Evolutionary conservation across 2,329 filamentous ascomycete genomes (phyloP), one percentile per base, ranked within the genome.

Genomic region (Shiraia sp.): DNA sequence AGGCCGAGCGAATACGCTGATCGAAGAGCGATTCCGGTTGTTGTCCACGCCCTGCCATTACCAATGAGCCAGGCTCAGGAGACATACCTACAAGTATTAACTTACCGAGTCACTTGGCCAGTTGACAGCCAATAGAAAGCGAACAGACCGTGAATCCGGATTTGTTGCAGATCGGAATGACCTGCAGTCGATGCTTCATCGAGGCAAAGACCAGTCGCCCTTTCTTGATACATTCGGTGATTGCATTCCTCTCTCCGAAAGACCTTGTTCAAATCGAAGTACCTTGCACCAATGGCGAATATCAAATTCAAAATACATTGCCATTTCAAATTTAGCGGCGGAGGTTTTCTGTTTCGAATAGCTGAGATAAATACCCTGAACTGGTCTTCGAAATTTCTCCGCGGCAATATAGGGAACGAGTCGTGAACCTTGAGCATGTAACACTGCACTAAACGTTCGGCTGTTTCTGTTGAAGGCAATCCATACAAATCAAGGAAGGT

Each of bases 281-380:
- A 65, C 38, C 65, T 66, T 26, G 71, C 65, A 4, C 64, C 71
- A n/a, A 74, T 69, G 3, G 72, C 72, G 40, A 74, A 72, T 2
- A 74, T 61, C 17, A 74, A 42, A 28, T 74, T 72, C 37, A 74
- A 27, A 13, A 71, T 70, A 6, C 65, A 65, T 25, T 67, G 61
- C 70, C 71, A 73, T 36, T 57, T 63, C 7, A 39, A 36, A 27
- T 51, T 60, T 3, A 60, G 41, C 3, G 33, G 47, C 2, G 53
- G 48, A 12, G 53, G 41, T 10, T 49, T 57, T 9, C 53, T 55
- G 14, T 36, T 45, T 8, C 54, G 48, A n/a, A 55, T n/a, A 2
- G 51, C 51, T 14, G 41, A 31, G 27, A 61, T 67, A 45, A 64
- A 71, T n/a, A 50, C 57, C 9, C 53, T 51, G 37, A 69, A 70